A percentile compares a stretch with the other conserved stretches of the same genome.
Evolutionary conservation across 108 stramenopile species (phyloP).

Genomic region (Stephanodiscus minutulus): DNA sequence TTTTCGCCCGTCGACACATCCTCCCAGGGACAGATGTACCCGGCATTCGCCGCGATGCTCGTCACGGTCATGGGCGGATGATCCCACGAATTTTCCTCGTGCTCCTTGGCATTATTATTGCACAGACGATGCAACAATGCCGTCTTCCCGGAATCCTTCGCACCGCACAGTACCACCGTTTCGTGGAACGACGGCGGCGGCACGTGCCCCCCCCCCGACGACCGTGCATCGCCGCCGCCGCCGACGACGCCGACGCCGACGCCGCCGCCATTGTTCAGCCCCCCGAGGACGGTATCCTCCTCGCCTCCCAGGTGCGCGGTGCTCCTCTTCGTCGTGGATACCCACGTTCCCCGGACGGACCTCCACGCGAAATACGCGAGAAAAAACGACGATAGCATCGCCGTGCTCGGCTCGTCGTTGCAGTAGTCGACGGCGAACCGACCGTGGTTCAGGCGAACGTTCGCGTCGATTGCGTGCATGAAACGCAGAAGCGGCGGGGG

Average conservation of each 20-base stretch:
- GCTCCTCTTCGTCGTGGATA: constrained; percentile 20
- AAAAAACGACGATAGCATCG: constrained; percentile 10
- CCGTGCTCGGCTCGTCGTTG: constrained; percentile 17
- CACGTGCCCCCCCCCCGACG: background rate
- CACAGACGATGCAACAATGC: constrained; percentile 37
- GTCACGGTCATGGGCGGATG: constrained; percentile 56
- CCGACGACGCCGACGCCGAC: background rate
- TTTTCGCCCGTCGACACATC: background rate
- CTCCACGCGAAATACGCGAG: constrained; percentile 20
- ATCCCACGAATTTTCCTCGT: constrained; percentile 11
- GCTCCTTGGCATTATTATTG: background rate
- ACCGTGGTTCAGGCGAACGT: constrained; percentile 25
- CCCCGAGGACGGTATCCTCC: constrained; percentile 16
- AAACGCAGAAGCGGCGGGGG: constrained; percentile 38
- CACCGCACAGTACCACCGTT: constrained; percentile 40
- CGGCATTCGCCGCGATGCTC: constrained; percentile 70
- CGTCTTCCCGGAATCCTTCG: constrained; percentile 40
- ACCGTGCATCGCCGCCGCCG: background rate
- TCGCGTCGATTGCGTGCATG: constrained; percentile 31
- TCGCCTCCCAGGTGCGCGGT: constrained; percentile 29
- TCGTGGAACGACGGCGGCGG: constrained; percentile 23
- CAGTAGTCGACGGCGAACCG: constrained; percentile 18
- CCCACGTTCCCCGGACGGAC: constrained; percentile 4
- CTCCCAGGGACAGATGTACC: constrained; percentile 26
- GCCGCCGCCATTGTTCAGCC: background rate